Conservation (phyloP, 1,284 basidiomycete species). For the Meira miltonrushii region DNA sequence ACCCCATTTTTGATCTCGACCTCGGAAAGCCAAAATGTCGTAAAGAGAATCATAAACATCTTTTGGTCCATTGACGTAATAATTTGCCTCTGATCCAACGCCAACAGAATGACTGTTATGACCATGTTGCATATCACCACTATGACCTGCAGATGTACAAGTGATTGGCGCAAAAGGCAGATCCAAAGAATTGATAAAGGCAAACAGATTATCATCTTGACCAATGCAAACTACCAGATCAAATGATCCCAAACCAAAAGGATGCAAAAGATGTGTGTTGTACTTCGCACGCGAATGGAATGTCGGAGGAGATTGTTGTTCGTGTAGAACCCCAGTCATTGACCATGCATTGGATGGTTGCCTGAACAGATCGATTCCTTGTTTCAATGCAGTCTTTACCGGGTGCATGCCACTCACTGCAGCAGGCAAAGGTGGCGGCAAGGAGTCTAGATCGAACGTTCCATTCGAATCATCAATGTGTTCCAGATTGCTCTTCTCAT, state of each 20-base stretch:
- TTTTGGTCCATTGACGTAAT: slow-evolving; percentile 2
- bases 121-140: not conserved
- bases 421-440: not conserved
- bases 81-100: slow-evolving; percentile 5
- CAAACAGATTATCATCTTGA: slow-evolving; percentile 44
- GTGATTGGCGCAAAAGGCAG: slow-evolving; percentile 48
- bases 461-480: not conserved
- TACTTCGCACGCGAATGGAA: not conserved
- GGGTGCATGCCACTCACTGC: not conserved
- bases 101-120: not conserved
- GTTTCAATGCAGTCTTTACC: not conserved
- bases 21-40: slow-evolving; percentile 5
- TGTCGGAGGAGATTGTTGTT: not conserved
- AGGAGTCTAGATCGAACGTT: not conserved
- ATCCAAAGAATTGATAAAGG: slow-evolving; percentile 46
- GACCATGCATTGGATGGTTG: not conserved
- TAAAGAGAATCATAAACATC: not conserved
- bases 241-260: slow-evolving; percentile 33
- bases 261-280: not conserved
- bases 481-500: not conserved
- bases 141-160: slow-evolving; percentile 3
- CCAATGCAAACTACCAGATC: slow-evolving; percentile 48
- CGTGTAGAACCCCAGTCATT: not conserved
- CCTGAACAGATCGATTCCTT: not conserved
- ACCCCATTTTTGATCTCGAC: slow-evolving; percentile 7